A percentile compares a stretch with the other conserved stretches of the same genome.
These are phyloP conservation scores for Cyclospora cayetanensis DNA, from an alignment of 169 alveolate species.

Conservation along the genomic window DNA sequence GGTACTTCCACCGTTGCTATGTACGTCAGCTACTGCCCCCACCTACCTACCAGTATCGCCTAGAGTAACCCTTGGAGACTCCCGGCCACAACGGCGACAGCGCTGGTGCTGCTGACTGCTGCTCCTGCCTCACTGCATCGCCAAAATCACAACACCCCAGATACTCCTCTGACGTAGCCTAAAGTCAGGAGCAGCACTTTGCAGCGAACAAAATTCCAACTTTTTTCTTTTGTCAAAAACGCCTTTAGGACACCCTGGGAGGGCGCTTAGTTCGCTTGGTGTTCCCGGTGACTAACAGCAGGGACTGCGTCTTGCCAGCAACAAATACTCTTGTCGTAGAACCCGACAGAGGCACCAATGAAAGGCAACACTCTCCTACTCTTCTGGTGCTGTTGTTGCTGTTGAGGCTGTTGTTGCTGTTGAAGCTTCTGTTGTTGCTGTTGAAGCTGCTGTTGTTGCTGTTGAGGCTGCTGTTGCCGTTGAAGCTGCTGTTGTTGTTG, in stretches of 20 bases:
- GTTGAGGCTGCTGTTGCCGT: conserved; percentile 39
- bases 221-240: too few relatives aligned
- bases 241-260: too few relatives aligned
- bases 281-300: too few relatives aligned
- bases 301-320: not conserved
- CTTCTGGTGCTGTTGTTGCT: not conserved
- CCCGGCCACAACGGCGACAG: not conserved
- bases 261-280: too few relatives aligned
- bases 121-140: too few relatives aligned
- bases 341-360: conserved; percentile 24
- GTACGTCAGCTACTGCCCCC: not conserved
- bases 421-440: conserved; percentile 7
- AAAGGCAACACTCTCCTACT: too few relatives aligned
- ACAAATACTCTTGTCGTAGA: conserved; percentile 2
- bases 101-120: too few relatives aligned
- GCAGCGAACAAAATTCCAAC: too few relatives aligned
- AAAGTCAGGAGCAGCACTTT: too few relatives aligned
- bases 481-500: too few relatives aligned
- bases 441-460: conserved; percentile 11
- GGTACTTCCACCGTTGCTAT: not conserved
- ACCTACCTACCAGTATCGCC: not conserved
- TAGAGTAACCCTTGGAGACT: not conserved
- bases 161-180: too few relatives aligned
- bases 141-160: too few relatives aligned
- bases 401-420: conserved; percentile 41